Evolutionary conservation across 345 rosid genomes (phyloP), one percentile per base, ranked within the genome.

Genomic region (Salix caprea): DNA sequence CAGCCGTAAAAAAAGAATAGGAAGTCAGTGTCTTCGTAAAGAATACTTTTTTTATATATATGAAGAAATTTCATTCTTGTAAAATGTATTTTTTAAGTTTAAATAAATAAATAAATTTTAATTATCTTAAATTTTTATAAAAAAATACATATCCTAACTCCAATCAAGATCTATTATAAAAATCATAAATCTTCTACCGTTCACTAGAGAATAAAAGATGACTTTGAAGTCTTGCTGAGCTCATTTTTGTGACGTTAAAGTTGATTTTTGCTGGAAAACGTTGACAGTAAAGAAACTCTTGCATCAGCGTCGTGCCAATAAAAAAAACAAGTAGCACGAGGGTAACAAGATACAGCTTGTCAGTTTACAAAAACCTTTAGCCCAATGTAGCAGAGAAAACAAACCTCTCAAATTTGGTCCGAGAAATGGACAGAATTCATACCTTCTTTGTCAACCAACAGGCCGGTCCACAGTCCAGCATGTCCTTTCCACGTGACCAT

Each of bases 81-180:
- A 4, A 34, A 4, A 0, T 34, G 0, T 34, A 34, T 5, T 4
- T 34, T 34, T 4, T 34, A 1, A 0, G 6, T 34, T 5, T 0
- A 4, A 0, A 4, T 0, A 4, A 34, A 5, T 0, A 0, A 34
- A 0, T 34, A 34, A 34, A 34, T 4, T 1, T 5, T 0, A 2
- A 2, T 2, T 30, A 30, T 30, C 0, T 34, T 4, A 34, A 0
- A 34, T 4, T 34, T 0, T 34, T 34, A 34, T 26, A 0, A 34
- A 34, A 4, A 34, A 34, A 34, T 34, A 34, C 6, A 34, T 34
- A 0, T 34, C 0, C 0, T 34, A 34, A 34, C 36, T 34, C 0
- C 28, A 26, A 26, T 32, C 4, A 34, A 34, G 0, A 34, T 4
- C 2, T 34, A 34, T 0, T 34, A n/a, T n/a, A n/a, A n/a, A n/a